phyloP scores from a whole-genome alignment of 129 eudicot species.

The Pittosporum tobira region DNA sequence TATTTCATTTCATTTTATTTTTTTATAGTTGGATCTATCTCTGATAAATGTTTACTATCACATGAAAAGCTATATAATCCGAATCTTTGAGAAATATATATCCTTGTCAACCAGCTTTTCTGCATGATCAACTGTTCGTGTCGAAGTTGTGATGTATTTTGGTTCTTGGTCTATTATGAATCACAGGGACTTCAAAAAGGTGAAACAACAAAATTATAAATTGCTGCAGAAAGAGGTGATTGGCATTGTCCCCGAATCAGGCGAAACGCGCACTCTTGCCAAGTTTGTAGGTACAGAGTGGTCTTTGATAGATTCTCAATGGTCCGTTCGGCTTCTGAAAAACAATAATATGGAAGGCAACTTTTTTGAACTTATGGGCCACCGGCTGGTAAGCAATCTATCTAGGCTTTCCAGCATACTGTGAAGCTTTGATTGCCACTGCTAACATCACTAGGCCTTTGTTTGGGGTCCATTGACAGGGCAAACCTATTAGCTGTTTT shows the following conservation, averaged over 20 bases:
- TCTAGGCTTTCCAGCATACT: too few relatives aligned
- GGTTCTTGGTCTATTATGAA: neutral
- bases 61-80: neutral
- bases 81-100: slow-evolving; percentile 2
- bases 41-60: too few relatives aligned
- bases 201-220: slow-evolving; percentile 20
- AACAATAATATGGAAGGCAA: slow-evolving; percentile 24
- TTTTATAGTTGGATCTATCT: neutral
- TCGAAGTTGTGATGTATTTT: neutral
- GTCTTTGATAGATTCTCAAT: slow-evolving; percentile 52
- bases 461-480: too few relatives aligned
- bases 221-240: slow-evolving; percentile 35
- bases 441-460: too few relatives aligned
- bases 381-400: slow-evolving; percentile 47
- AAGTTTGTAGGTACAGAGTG: slow-evolving; percentile 45
- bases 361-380: slow-evolving; percentile 60
- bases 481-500: neutral
- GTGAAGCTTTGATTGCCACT: too few relatives aligned
- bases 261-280: slow-evolving; percentile 48
- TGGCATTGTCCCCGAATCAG: slow-evolving; percentile 44
- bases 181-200: slow-evolving; percentile 39
- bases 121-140: neutral
- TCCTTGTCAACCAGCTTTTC: neutral
- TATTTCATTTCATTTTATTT: too few relatives aligned
- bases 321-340: slow-evolving; percentile 50